Evolutionary conservation across 148 eudicot genomes (phyloP), one percentile per base, ranked within the genome.

Genomic region (Fallopia convolvulus): DNA sequence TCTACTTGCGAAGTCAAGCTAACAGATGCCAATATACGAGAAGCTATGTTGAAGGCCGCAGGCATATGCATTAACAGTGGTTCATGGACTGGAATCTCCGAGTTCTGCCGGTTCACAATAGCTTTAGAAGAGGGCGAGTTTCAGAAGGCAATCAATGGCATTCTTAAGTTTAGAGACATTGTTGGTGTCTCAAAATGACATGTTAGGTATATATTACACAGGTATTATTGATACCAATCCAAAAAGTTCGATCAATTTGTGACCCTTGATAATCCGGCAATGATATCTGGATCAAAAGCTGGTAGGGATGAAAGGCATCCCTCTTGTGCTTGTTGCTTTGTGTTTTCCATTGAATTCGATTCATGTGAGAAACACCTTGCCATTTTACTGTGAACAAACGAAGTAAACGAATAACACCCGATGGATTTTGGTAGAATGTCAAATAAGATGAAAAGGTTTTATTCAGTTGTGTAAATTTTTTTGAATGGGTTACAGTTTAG

Each of bases 81-180:
- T 40, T 81, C 86, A 6, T 94, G 99, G 99, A 92, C 97, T 6
- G 99, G 97, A 68, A 88, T 92, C 75, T 92, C 99, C 21, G 96
- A 90, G 39, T 94, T 89, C 72, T 90, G 97, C 70, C 89, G 99
- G 48, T 92, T 94, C 84, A 90, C 99, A 10, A 83, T 92, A 36
- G 96, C 97, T 60, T 82, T 89, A 77, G 92, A 90, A 78, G 96
- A 92, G 17, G 65, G 78, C 60, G 96, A 92, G 78, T 94, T 94
- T 50, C 85, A 91, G 79, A 86, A 83, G 40, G 97, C 94, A 47
- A 83, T 94, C 77, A 86, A 79, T 76, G 83, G 90, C 84, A 90
- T 92, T 18, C 41, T 77, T 39, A 89, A 87, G 53, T 89, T 95
- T 80, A 87, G 85, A 49, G 81, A 83, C 53, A 20, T 85, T 10